Evolutionary conservation across 805 yeast species (phyloP).

Genomic region (Dipodascus geniculatus): DNA sequence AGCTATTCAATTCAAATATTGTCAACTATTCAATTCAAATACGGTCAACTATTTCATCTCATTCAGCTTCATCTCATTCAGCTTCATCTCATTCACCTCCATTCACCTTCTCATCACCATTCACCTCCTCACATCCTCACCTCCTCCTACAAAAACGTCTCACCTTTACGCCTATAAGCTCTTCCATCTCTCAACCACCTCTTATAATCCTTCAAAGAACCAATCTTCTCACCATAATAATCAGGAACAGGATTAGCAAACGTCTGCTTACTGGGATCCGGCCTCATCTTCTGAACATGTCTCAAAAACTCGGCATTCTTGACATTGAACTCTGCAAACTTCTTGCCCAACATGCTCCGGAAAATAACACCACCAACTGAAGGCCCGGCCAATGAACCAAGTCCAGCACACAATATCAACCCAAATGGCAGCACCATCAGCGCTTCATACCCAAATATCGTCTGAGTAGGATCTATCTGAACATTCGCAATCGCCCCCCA

Average conservation of each 20-base stretch:
- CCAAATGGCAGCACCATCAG: constrained; percentile 68
- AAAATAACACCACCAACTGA: constrained; percentile 62
- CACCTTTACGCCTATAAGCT: constrained; percentile 73
- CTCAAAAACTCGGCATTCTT: constrained; percentile 68
- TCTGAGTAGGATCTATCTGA: constrained; percentile 80
- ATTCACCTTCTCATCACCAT: no score
- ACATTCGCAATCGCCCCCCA: constrained; percentile 69
- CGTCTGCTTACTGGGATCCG: constrained; percentile 84
- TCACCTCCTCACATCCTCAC: no score
- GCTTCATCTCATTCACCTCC: no score
- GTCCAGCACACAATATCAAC: constrained; percentile 55
- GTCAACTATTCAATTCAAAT: no score
- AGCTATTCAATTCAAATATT: no score
- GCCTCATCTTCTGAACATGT: constrained; percentile 68
- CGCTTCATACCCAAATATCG: constrained; percentile 83
- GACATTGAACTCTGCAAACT: constrained; percentile 18
- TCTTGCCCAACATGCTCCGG: constrained; percentile 25
- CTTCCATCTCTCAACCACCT: constrained; percentile 95
- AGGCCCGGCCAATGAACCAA: constrained; percentile 81
- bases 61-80: no score
- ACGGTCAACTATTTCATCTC: no score
- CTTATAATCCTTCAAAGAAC: constrained; percentile 73
- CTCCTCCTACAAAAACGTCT: constrained; percentile 28
- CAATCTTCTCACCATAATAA: constrained; percentile 93
- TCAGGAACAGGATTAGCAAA: constrained; percentile 96